A percentile compares a stretch with the other conserved stretches of the same genome.
Evolutionary conservation across 495 filamentous ascomycete species (phyloP).

Genomic region (Hyaloscypha hepaticicola): DNA sequence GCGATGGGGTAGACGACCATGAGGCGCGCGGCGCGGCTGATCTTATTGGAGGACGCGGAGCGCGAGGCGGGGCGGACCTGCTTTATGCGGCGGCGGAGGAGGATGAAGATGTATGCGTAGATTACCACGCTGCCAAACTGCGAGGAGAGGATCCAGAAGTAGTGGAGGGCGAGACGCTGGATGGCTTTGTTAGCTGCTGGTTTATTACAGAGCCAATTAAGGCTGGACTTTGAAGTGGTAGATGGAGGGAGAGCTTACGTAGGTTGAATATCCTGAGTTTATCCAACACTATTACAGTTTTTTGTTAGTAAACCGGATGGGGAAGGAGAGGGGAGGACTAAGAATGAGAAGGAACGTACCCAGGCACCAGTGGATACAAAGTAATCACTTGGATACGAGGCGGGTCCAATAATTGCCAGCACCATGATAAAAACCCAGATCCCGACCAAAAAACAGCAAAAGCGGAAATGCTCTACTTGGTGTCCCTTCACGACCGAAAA

Average conservation of each 20-base stretch:
- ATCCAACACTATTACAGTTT: slow-evolving; percentile 21
- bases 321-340: slow-evolving; percentile 1
- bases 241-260: slow-evolving; percentile 1
- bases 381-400: slow-evolving; percentile 45
- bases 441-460: slow-evolving; percentile 43
- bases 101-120: slow-evolving; percentile 56
- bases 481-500: slow-evolving; percentile 48
- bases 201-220: slow-evolving; percentile 4
- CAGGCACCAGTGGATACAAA: slow-evolving; percentile 53
- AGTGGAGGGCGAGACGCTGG: slow-evolving; percentile 57
- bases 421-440: slow-evolving; percentile 52
- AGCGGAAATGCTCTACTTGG: slow-evolving; percentile 45
- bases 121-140: slow-evolving; percentile 61
- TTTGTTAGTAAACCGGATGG: slow-evolving; percentile 8
- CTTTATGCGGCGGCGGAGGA: slow-evolving; percentile 36
- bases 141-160: slow-evolving; percentile 64
- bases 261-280: slow-evolving; percentile 14
- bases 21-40: slow-evolving; percentile 7
- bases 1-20: slow-evolving; percentile 18
- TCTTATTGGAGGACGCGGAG: slow-evolving; percentile 1
- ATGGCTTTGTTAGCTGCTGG: background rate
- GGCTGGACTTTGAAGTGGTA: background rate
- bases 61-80: slow-evolving; percentile 10
- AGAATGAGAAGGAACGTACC: slow-evolving; percentile 38
- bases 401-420: slow-evolving; percentile 50